These are phyloP conservation scores for Perkinsus marinus DNA, from an alignment of 169 alveolate genomes.

Conservation along the genomic window DNA sequence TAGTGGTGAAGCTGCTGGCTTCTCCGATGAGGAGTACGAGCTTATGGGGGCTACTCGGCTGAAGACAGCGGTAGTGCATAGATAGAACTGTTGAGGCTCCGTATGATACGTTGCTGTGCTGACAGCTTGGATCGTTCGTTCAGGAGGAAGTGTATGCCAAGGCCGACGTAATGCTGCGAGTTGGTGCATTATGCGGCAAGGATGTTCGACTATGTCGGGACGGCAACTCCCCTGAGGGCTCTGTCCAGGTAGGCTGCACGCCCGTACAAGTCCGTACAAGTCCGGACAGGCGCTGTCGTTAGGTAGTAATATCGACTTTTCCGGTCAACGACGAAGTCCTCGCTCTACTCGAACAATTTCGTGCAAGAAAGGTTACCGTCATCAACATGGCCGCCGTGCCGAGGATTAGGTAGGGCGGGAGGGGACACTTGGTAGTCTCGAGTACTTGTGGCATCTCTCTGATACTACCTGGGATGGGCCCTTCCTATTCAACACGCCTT, in stretches of 20 bases:
- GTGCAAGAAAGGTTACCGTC: neutral
- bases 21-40: constrained; percentile 29
- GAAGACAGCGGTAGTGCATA: neutral
- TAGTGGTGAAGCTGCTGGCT: constrained; percentile 40
- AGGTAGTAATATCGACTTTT: neutral
- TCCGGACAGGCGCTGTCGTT: too few relatives aligned
- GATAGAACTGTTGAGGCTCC: too few relatives aligned
- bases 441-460: constrained; percentile 51
- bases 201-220: neutral
- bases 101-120: too few relatives aligned
- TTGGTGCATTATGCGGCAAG: neutral
- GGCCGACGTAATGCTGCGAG: neutral
- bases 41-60: neutral
- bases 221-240: neutral
- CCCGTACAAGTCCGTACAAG: too few relatives aligned
- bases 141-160: neutral
- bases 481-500: constrained; percentile 28
- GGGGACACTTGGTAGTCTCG: too few relatives aligned
- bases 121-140: too few relatives aligned
- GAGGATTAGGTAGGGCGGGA: constrained; percentile 20
- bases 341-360: neutral
- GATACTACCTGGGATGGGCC: constrained; percentile 46
- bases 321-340: neutral
- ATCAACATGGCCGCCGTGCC: constrained; percentile 21
- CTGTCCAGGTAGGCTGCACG: neutral